phyloP scores from a whole-genome alignment of 768 basidiomycete species.

The Rossbeevera mucosa region DNA sequence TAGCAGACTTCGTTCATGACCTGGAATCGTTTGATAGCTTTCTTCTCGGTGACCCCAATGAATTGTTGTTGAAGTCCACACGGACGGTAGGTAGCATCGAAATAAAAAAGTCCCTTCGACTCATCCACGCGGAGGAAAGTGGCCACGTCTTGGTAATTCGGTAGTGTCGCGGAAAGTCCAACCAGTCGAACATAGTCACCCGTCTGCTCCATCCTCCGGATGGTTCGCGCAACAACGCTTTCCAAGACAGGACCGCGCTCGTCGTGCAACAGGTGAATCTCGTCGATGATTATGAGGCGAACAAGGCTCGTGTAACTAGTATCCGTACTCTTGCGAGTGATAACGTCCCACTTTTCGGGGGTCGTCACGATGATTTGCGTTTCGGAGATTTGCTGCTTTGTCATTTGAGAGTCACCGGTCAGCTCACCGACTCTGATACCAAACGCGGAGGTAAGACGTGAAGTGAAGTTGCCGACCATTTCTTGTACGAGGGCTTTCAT shows the following conservation, averaged over 20 bases:
- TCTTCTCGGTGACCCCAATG: conserved; percentile 97
- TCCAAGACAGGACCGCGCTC: conserved; percentile 97
- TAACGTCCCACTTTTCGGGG: conserved; percentile 99
- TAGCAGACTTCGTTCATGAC: conserved; percentile 99
- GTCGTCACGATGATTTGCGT: conserved; percentile 99
- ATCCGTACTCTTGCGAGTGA: conserved; percentile 96
- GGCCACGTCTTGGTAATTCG: conserved; percentile 97
- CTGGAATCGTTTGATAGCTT: conserved; percentile 97
- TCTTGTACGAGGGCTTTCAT: conserved; percentile 99
- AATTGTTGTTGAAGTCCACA: conserved; percentile 96
- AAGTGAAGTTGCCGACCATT: conserved; percentile 92
- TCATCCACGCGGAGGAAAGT: conserved; percentile 94
- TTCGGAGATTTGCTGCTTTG: conserved; percentile 93
- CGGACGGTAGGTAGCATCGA: conserved; percentile 90
- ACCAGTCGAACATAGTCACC: conserved; percentile 90
- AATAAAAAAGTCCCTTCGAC: conserved; percentile 92
- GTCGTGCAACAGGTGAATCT: conserved; percentile 96
- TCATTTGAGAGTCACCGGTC: conserved; percentile 97
- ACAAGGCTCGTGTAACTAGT: conserved; percentile 97
- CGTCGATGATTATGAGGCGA: conserved; percentile 94
- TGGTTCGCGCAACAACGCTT: conserved; percentile 82
- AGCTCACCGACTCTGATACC: conserved; percentile 90
- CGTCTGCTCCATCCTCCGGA: conserved; percentile 92
- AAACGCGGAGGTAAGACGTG: conserved; percentile 56
- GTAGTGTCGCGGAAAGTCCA: conserved; percentile 94